Evolutionary conservation across 331 rosid species (phyloP).

Genomic region (Malus hybrid): DNA sequence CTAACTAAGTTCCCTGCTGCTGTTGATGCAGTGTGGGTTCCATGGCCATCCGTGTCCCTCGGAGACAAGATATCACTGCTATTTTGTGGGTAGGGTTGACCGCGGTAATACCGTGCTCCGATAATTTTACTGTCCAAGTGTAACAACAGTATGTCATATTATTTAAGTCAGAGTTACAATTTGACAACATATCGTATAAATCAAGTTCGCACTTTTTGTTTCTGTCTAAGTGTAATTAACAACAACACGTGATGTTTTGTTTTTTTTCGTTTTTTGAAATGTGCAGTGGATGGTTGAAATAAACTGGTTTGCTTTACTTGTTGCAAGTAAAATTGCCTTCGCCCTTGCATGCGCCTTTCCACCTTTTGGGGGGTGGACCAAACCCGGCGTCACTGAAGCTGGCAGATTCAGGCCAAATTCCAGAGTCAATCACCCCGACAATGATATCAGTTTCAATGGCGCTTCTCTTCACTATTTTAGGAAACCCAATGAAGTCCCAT

Average conservation of each 20-base stretch:
- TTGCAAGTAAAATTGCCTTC: constrained; percentile 40
- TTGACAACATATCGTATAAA: not conserved
- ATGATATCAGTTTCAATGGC: constrained; percentile 22
- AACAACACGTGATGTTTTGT: constrained; percentile 4
- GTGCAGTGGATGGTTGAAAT: no score
- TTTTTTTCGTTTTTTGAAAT: no score
- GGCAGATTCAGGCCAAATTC: constrained; percentile 51
- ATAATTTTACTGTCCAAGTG: constrained; percentile 34
- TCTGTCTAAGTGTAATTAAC: no score
- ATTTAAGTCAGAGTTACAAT: not conserved
- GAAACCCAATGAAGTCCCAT: constrained; percentile 56
- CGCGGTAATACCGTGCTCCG: constrained; percentile 41
- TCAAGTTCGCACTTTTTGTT: no score
- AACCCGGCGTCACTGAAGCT: constrained; percentile 44
- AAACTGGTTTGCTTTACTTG: no score
- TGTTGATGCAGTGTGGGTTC: constrained; percentile 49
- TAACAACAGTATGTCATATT: not conserved
- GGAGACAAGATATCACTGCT: constrained; percentile 23
- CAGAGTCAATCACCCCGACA: constrained; percentile 35
- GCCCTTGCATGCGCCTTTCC: constrained; percentile 46
- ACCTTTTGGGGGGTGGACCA: constrained; percentile 43
- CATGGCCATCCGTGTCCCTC: constrained; percentile 46
- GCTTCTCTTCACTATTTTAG: constrained; percentile 12
- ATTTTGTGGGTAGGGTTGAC: no score
- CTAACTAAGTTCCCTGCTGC: constrained; percentile 37